A percentile compares a stretch with the other conserved stretches of the same genome.
Conservation (phyloP, 176 grass and related monocot species). For the Oryza rufipogon region DNA sequence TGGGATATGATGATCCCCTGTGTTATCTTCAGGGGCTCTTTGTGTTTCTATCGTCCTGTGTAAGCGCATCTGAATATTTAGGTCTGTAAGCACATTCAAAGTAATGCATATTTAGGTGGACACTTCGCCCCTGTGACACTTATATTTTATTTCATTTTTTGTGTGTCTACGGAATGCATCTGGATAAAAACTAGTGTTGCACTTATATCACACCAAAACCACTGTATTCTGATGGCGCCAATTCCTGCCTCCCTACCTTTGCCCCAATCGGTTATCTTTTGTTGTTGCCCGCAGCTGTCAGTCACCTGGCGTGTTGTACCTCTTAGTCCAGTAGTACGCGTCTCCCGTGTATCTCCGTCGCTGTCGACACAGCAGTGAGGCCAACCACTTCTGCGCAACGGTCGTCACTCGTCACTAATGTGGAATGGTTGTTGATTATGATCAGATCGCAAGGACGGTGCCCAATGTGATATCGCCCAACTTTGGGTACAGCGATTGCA, state of each 20-base stretch:
- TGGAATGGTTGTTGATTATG: neutral
- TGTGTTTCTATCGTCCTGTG: no score
- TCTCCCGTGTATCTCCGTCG: neutral
- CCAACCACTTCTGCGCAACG: conserved; percentile 14
- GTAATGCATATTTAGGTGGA: no score
- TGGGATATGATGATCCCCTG: no score
- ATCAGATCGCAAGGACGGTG: neutral
- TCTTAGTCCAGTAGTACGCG: conserved; percentile 1
- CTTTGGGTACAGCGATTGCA: neutral
- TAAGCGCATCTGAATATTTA: no score
- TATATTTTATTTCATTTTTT: no score
- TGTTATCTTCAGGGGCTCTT: no score
- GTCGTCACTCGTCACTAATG: neutral
- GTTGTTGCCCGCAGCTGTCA: neutral
- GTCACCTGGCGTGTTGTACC: neutral
- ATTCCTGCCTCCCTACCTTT: neutral
- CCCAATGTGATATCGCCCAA: neutral
- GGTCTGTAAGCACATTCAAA: no score
- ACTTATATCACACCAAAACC: neutral
- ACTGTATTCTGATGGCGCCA: neutral
- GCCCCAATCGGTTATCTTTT: neutral
- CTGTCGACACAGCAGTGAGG: neutral
- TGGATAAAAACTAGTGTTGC: neutral
- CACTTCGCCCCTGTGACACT: no score
- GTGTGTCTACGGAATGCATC: no score